A percentile compares a stretch with the other conserved stretches of the same genome.
Conservation (phyloP, 305 asterid genomes). For the Fraxinus albicans region DNA sequence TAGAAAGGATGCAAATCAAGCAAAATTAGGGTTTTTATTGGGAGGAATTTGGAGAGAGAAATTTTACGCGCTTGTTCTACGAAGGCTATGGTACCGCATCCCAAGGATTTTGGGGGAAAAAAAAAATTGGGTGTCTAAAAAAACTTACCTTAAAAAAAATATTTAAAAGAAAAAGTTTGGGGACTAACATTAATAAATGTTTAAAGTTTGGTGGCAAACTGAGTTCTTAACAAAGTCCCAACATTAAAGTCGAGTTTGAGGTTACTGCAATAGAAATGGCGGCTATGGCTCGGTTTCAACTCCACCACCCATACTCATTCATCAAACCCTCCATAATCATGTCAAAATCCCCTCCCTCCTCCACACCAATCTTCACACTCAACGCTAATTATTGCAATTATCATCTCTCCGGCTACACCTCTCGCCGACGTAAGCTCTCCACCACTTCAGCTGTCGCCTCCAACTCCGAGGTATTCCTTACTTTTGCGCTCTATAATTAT, state of each 20-base stretch:
- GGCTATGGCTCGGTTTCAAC: slow-evolving; percentile 53
- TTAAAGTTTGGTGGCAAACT: background rate
- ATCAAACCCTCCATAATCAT: slow-evolving; percentile 38
- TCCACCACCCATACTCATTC: slow-evolving; percentile 48
- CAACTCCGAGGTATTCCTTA: slow-evolving; percentile 38
- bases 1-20: background rate
- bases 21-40: background rate
- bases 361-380: slow-evolving; percentile 25
- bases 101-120: background rate
- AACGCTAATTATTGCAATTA: slow-evolving; percentile 17
- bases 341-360: slow-evolving; percentile 32
- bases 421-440: slow-evolving; percentile 44
- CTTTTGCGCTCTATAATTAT: slow-evolving; percentile 13
- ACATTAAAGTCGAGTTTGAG: slow-evolving; percentile 14
- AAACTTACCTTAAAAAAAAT: background rate
- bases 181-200: background rate
- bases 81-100: background rate
- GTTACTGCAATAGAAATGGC: slow-evolving; percentile 41
- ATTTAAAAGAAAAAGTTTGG: background rate
- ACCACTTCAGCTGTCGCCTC: slow-evolving; percentile 43
- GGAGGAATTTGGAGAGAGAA: background rate
- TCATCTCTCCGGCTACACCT: slow-evolving; percentile 21
- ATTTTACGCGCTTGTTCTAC: background rate
- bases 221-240: background rate
- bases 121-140: background rate